phyloP scores from a whole-genome alignment of 225 moss, liverwort and hornwort genomes.

The Bryum argenteum region DNA sequence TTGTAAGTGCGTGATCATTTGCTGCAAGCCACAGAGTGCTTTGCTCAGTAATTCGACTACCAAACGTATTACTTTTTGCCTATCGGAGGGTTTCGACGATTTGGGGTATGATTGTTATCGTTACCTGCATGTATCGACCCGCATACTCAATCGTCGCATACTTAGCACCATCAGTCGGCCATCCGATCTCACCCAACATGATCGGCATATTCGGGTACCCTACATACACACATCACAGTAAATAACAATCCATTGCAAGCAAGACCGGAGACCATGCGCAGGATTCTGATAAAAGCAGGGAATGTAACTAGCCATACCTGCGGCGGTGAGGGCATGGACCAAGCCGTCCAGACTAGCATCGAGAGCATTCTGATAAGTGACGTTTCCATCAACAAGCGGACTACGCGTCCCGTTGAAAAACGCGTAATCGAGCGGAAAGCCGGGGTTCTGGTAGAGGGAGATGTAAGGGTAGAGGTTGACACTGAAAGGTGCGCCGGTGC shows the following conservation, averaged over 20 bases:
- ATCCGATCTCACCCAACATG: slow-evolving; percentile 71
- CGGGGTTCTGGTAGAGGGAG: slow-evolving; percentile 58
- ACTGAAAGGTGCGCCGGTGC: slow-evolving; percentile 74
- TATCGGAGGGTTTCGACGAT: too few species aligned
- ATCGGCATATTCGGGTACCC: slow-evolving; percentile 71
- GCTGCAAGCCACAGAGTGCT: neutral
- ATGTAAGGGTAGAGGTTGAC: slow-evolving; percentile 89
- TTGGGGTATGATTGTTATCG: too few species aligned
- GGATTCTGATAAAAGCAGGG: too few species aligned
- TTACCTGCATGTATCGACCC: slow-evolving; percentile 30
- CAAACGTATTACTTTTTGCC: too few species aligned
- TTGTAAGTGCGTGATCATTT: slow-evolving; percentile 50
- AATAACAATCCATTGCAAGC: too few species aligned
- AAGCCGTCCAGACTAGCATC: slow-evolving; percentile 82
- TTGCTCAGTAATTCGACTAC: too few species aligned
- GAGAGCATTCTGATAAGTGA: slow-evolving; percentile 66
- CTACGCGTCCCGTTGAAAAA: slow-evolving; percentile 57
- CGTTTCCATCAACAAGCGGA: slow-evolving; percentile 32
- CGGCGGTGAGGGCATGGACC: slow-evolving; percentile 54
- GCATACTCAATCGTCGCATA: slow-evolving; percentile 33
- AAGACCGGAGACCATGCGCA: too few species aligned
- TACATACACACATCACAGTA: neutral
- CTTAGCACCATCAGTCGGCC: slow-evolving; percentile 51
- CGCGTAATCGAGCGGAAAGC: slow-evolving; percentile 72
- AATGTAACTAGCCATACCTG: slow-evolving; percentile 15